Percentiles rank a stretch among this genome's conserved stretches.
Evolutionary conservation across 768 basidiomycete species (phyloP).

Genomic region (Suillus alpinus): DNA sequence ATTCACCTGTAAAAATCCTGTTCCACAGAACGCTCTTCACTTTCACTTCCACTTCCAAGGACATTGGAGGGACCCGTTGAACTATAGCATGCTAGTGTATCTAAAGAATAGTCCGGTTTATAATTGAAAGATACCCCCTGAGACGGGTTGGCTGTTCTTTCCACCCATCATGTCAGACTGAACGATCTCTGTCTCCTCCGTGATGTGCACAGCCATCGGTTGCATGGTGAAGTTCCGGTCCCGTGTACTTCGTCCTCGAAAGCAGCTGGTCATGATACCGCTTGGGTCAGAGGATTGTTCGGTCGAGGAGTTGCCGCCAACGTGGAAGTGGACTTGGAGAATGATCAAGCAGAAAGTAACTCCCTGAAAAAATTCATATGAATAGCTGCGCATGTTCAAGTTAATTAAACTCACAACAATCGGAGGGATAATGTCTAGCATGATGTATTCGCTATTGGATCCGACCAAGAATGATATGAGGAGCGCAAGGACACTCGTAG

Average conservation of each 20-base stretch:
- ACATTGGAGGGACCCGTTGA: too few relatives aligned
- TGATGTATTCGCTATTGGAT: slow-evolving; percentile 3
- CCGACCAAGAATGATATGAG: neutral
- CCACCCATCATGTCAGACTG: neutral
- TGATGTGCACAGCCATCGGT: slow-evolving; percentile 5
- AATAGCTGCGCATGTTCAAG: neutral
- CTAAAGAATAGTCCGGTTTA: neutral
- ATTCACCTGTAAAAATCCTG: too few relatives aligned
- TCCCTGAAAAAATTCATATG: neutral
- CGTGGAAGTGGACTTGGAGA: slow-evolving; percentile 6
- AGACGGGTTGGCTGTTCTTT: neutral
- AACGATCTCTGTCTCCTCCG: neutral
- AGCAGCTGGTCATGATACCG: neutral
- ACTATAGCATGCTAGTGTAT: too few relatives aligned
- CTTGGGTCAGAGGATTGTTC: neutral
- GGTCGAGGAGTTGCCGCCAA: neutral
- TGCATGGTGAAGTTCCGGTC: neutral
- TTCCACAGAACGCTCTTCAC: too few relatives aligned
- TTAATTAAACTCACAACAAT: neutral
- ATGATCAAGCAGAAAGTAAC: slow-evolving; percentile 6
- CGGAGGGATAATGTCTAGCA: neutral
- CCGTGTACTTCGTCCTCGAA: neutral
- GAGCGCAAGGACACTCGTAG: slow-evolving; percentile 3
- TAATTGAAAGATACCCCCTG: neutral
- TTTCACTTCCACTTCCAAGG: too few relatives aligned